Percentiles rank a stretch among this genome's conserved stretches.
These are phyloP conservation scores for Leccinum subtestaceum DNA, from an alignment of 768 basidiomycete species.

Conservation along the genomic window DNA sequence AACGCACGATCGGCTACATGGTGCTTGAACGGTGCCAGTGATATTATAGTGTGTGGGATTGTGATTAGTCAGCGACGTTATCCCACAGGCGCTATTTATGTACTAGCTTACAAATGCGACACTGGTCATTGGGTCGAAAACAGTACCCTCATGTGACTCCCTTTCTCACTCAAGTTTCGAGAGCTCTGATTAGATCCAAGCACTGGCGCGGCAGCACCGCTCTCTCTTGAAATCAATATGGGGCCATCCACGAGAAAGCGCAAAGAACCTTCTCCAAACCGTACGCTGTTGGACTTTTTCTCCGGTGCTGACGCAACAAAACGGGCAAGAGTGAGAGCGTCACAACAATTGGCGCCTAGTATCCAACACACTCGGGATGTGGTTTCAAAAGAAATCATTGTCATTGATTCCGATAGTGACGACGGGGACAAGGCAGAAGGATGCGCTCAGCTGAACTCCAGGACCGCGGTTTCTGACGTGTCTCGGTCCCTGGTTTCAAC, in stretches of 20 bases:
- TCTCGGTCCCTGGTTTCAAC: background rate
- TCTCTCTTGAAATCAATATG: slow-evolving; percentile 11
- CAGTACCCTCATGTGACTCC: background rate
- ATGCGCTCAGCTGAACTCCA: background rate
- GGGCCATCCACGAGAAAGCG: slow-evolving; percentile 36
- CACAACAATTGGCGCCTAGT: background rate
- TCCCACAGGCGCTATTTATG: background rate
- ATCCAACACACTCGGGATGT: background rate
- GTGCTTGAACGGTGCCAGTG: background rate
- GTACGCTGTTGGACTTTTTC: slow-evolving; percentile 51
- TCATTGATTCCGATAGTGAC: slow-evolving; percentile 65
- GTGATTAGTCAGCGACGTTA: background rate
- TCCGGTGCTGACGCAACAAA: slow-evolving; percentile 21
- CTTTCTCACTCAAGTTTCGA: background rate
- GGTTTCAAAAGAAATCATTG: slow-evolving; percentile 43
- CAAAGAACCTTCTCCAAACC: slow-evolving; percentile 29
- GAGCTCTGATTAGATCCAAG: background rate
- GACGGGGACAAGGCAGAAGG: slow-evolving; percentile 9
- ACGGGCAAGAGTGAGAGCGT: slow-evolving; percentile 15
- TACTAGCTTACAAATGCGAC: background rate
- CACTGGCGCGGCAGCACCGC: background rate
- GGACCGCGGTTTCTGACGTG: background rate
- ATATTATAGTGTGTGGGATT: background rate
- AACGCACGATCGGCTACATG: background rate
- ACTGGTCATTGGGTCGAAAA: background rate